These are phyloP conservation scores for Magnusiomyces clavatus DNA, from an alignment of 1,139 yeast species.

Conservation along the genomic window DNA sequence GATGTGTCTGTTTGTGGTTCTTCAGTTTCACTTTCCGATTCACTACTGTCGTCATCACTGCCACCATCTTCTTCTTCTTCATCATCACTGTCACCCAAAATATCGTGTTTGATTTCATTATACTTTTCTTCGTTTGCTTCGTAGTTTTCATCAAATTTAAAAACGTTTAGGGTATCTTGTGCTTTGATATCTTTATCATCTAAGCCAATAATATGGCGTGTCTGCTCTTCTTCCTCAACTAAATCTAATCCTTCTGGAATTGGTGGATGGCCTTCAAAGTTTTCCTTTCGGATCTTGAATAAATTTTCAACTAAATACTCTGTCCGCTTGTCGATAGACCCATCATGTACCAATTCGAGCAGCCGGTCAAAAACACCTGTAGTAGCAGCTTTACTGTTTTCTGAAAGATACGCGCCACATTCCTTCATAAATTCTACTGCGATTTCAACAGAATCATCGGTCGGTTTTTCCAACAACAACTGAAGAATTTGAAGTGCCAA, in stretches of 20 bases:
- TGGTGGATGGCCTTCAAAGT: constrained; percentile 39
- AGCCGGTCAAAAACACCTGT: constrained; percentile 55
- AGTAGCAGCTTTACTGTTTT: constrained; percentile 37
- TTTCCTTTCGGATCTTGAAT: constrained; percentile 44
- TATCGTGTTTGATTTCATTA: constrained; percentile 34
- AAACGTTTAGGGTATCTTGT: constrained; percentile 44
- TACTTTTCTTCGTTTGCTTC: constrained; percentile 44
- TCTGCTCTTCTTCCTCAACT: constrained; percentile 57
- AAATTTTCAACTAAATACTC: constrained; percentile 46
- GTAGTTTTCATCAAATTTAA: constrained; percentile 46
- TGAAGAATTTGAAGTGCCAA: constrained; percentile 57
- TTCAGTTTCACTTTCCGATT: constrained; percentile 16
- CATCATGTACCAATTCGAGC: constrained; percentile 52
- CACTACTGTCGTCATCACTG: constrained; percentile 20
- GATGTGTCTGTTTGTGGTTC: constrained; percentile 18
- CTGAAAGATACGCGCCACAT: constrained; percentile 40
- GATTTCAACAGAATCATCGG: constrained; percentile 46
- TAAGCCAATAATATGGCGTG: constrained; percentile 52
- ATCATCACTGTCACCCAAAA: constrained; percentile 40
- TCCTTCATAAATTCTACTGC: constrained; percentile 39
- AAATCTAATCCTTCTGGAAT: constrained; percentile 45
- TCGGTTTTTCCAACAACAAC: constrained; percentile 45
- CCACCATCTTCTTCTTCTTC: constrained; percentile 23
- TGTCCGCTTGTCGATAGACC: constrained; percentile 38
- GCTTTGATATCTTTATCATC: constrained; percentile 38